phyloP scores from a whole-genome alignment of 2,329 filamentous ascomycete species.

The Colletotrichum viniferum region DNA sequence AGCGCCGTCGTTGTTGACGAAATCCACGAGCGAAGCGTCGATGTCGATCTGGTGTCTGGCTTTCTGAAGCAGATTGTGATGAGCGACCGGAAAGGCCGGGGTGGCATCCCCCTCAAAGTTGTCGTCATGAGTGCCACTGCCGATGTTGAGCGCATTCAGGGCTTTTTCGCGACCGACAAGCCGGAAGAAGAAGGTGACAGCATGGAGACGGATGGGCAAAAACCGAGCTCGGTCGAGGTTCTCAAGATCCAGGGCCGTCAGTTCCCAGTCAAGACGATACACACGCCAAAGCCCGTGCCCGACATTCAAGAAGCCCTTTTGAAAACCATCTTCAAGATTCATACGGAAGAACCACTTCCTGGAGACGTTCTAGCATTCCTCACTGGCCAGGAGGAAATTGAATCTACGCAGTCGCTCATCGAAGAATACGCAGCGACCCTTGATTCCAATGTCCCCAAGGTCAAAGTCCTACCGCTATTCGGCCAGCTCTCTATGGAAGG shows the following conservation, averaged over 20 bases:
- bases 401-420: conserved; percentile 78
- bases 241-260: conserved; percentile 84
- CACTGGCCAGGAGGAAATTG: conserved; percentile 91
- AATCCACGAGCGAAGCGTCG: conserved; percentile 93
- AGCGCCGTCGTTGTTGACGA: conserved; percentile 93
- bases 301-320: conserved; percentile 85
- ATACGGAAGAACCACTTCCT: conserved; percentile 86
- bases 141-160: conserved; percentile 77
- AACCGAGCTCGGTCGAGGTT: conserved; percentile 37
- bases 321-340: conserved; percentile 83
- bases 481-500: conserved; percentile 86
- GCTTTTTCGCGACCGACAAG: conserved; percentile 66
- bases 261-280: conserved; percentile 79
- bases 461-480: conserved; percentile 80
- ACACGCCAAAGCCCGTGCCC: conserved; percentile 74
- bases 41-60: conserved; percentile 88
- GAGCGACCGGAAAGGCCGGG: conserved; percentile 65
- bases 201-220: background rate
- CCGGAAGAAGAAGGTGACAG: accelerated
- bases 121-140: conserved; percentile 97
- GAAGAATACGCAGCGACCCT: conserved; percentile 79
- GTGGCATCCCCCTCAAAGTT: conserved; percentile 80
- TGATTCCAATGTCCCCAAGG: conserved; percentile 74
- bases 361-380: conserved; percentile 94
- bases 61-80: conserved; percentile 82